phyloP scores from a whole-genome alignment of 768 basidiomycete genomes.

The Podaxis sp. region DNA sequence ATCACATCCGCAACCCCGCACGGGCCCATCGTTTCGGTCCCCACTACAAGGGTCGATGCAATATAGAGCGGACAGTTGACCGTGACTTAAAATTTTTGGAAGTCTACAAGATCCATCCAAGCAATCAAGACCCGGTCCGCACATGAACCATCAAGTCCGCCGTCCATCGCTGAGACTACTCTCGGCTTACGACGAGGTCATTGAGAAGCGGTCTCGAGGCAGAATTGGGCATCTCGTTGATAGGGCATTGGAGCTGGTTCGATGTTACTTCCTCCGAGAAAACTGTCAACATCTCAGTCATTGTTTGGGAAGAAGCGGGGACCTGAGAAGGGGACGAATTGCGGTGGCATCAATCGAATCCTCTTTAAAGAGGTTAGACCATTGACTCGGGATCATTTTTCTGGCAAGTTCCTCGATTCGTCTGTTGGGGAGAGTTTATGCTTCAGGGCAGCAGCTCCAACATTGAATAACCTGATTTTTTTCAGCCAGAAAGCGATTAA shows the following conservation, averaged over 20 bases:
- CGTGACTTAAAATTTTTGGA: background rate
- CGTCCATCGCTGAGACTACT: background rate
- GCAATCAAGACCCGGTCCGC: background rate
- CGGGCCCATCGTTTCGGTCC: background rate
- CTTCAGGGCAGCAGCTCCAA: slow-evolving; percentile 15
- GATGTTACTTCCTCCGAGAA: background rate
- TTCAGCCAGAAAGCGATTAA: slow-evolving; percentile 8
- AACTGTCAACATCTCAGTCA: background rate
- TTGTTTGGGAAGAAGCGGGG: background rate
- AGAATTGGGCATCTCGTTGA: background rate
- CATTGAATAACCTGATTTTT: slow-evolving; percentile 4
- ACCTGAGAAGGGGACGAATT: background rate
- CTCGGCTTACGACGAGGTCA: background rate
- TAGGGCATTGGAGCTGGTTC: background rate
- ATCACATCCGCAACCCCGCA: background rate
- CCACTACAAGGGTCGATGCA: slow-evolving; percentile 4
- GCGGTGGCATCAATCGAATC: slow-evolving; percentile 11
- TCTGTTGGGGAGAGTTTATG: slow-evolving; percentile 3
- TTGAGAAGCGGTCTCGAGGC: background rate
- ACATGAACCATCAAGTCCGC: background rate
- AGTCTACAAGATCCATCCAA: background rate
- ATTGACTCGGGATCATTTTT: slow-evolving; percentile 7
- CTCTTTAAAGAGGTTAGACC: background rate
- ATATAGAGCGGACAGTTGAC: background rate
- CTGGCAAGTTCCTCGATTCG: slow-evolving; percentile 3